These are phyloP conservation scores for Suillus sp. DNA, from an alignment of 768 basidiomycete genomes.

Conservation along the genomic window DNA sequence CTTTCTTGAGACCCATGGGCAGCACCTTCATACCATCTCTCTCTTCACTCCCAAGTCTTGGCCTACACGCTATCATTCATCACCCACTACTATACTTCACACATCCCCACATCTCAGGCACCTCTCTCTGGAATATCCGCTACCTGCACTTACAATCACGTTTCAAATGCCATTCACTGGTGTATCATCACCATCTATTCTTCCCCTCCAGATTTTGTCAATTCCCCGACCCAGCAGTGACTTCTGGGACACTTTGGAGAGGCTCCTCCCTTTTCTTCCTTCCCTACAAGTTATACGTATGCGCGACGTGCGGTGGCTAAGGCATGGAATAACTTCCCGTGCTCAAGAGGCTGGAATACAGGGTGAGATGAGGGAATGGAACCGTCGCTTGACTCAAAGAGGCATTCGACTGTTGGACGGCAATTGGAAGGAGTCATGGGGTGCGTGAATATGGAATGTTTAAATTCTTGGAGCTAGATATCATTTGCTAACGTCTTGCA, in stretches of 20 bases:
- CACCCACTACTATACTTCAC: slow-evolving; percentile 49
- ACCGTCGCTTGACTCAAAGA: slow-evolving; percentile 55
- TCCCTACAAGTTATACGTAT: slow-evolving; percentile 56
- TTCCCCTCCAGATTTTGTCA: slow-evolving; percentile 62
- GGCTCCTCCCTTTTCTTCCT: slow-evolving; percentile 57
- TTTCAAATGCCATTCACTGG: slow-evolving; percentile 12
- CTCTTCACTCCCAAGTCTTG: slow-evolving; percentile 71
- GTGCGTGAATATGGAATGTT: slow-evolving; percentile 10
- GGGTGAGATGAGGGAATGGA: slow-evolving; percentile 80
- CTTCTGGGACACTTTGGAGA: slow-evolving; percentile 58
- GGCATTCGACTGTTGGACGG: slow-evolving; percentile 68
- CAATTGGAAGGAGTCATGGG: slow-evolving; percentile 60
- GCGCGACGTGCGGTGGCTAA: slow-evolving; percentile 73
- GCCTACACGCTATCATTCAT: slow-evolving; percentile 61
- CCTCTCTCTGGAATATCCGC: slow-evolving; percentile 70
- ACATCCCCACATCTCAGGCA: slow-evolving; percentile 61
- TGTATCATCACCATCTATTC: slow-evolving; percentile 32
- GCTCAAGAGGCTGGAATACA: slow-evolving; percentile 78
- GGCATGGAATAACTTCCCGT: slow-evolving; percentile 60
- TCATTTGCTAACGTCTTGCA: neutral
- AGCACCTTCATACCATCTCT: slow-evolving; percentile 57
- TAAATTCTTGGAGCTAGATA: neutral
- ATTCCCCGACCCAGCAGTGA: slow-evolving; percentile 71
- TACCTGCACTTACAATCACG: slow-evolving; percentile 51
- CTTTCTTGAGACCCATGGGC: slow-evolving; percentile 64